Base-by-base conservation (phyloP, 164 flowering plant genomes). In the Vitis riparia region DNA sequence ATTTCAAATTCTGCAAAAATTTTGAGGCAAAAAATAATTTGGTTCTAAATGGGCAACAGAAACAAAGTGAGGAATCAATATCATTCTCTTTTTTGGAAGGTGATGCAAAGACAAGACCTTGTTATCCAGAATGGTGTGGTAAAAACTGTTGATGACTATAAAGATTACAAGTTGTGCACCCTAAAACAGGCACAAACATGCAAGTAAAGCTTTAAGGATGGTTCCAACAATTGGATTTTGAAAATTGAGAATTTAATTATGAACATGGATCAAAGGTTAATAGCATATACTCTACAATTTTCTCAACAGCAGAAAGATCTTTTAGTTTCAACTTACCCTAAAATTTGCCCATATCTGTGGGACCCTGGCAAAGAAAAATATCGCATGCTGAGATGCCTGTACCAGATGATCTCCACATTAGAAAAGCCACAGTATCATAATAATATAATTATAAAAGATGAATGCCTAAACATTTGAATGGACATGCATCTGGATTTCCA, bases 321-420 rank as follows among this genome's bases (percentile, higher is more conserved):
- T 57, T 68, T 59, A 49, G 48, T 13, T 55, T 56, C 44, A 68
- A 84, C 94, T 86, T 84, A 91, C 99, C 71, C 77, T 84, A 72
- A 84, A 91, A 73, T 91, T 95, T 69, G 79, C 65, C 94, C 92
- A 90, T 72, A 95, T 93, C 73, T 95, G 99, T 49, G 99, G 99
- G 56, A 93, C 80, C 80, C 91, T 83, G 7, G 99, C 96, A 74
- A 72, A 84, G 84, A 95, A 86, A 79, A 95, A 95, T 44, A 93
- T 82, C 68, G 93, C 98, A 90, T 93, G 98, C 72, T 95, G 97
- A 60, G 89, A 92, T 69, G 97, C 97, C 99, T 95, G 93, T 55
- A 78, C 68, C 44, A 76, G 61, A 69, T 56, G 30, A 61, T 66
- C 66, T 70, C 10, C n/a, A 29, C 48, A 63, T 55, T 14, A 71